Conservation (phyloP, 768 basidiomycete species). For the Leucocoprinus sp. region DNA sequence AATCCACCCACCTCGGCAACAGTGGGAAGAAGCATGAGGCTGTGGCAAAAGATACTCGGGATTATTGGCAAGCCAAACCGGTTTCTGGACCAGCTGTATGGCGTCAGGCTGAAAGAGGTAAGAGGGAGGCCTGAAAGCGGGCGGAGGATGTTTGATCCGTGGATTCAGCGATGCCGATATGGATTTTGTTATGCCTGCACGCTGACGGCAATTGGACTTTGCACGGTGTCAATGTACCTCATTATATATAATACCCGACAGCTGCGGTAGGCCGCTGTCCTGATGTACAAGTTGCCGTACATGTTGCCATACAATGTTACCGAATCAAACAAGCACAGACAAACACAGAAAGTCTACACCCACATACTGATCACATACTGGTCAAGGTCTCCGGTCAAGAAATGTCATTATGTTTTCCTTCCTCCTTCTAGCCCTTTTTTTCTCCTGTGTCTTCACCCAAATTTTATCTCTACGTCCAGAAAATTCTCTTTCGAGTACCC, state of each 20-base stretch:
- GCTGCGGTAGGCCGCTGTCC: constrained; percentile 15
- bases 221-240: constrained; percentile 31
- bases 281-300: neutral
- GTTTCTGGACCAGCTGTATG: constrained; percentile 35
- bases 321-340: constrained; percentile 5
- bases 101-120: constrained; percentile 34
- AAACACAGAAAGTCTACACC: neutral
- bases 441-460: neutral
- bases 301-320: too few relatives aligned
- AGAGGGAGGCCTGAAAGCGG: constrained; percentile 36
- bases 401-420: constrained; percentile 5
- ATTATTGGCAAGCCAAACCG: constrained; percentile 38
- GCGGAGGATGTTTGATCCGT: constrained; percentile 45
- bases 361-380: too few relatives aligned
- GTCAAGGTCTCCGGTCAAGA: neutral
- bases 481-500: constrained; percentile 1
- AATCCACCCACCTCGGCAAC: neutral
- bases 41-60: constrained; percentile 4
- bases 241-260: constrained; percentile 34
- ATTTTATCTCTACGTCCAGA: constrained; percentile 3
- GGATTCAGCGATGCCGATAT: constrained; percentile 50
- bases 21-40: neutral
- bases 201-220: constrained; percentile 31
- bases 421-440: constrained; percentile 1
- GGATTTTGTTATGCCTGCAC: constrained; percentile 48